phyloP scores from a whole-genome alignment of 345 rosid genomes.

The Mangifera indica region DNA sequence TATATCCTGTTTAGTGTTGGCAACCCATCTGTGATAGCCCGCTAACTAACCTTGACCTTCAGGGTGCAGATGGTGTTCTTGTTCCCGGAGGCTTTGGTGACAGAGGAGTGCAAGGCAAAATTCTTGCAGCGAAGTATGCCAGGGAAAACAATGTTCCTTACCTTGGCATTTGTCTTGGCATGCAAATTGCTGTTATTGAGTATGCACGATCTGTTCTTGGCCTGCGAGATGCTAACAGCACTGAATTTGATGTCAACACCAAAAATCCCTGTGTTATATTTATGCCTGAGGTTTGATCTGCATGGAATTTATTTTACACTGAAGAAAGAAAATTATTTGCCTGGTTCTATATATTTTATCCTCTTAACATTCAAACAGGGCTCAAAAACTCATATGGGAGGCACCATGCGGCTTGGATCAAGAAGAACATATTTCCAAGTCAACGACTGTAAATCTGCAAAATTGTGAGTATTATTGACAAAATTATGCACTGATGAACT shows the following conservation, averaged over 20 bases:
- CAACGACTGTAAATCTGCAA: conserved; percentile 69
- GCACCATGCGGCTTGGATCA: conserved; percentile 93
- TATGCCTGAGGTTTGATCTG: conserved; percentile 82
- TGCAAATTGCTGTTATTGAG: conserved; percentile 97
- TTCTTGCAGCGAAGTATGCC: conserved; percentile 81
- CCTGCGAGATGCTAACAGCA: conserved; percentile 79
- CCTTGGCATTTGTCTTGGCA: conserved; percentile 95
- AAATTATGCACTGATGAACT: not conserved
- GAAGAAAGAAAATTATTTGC: not conserved
- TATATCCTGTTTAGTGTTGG: not conserved
- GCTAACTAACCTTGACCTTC: conserved; percentile 24
- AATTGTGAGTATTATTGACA: conserved; percentile 48
- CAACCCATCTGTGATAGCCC: not conserved
- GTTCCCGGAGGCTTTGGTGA: conserved; percentile 99
- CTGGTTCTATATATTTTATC: conserved; percentile 4
- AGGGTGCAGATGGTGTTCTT: conserved; percentile 92
- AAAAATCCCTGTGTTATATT: conserved; percentile 79
- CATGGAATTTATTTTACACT: not conserved
- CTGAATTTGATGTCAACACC: conserved; percentile 80
- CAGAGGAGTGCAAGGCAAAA: conserved; percentile 95
- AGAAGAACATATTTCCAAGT: conserved; percentile 69
- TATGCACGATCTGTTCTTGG: conserved; percentile 73
- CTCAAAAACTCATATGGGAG: conserved; percentile 94
- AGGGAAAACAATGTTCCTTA: conserved; percentile 84
- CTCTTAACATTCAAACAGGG: conserved; percentile 46